Evolutionary conservation across 345 rosid species (phyloP).

Genomic region (Lumnitzera racemosa): DNA sequence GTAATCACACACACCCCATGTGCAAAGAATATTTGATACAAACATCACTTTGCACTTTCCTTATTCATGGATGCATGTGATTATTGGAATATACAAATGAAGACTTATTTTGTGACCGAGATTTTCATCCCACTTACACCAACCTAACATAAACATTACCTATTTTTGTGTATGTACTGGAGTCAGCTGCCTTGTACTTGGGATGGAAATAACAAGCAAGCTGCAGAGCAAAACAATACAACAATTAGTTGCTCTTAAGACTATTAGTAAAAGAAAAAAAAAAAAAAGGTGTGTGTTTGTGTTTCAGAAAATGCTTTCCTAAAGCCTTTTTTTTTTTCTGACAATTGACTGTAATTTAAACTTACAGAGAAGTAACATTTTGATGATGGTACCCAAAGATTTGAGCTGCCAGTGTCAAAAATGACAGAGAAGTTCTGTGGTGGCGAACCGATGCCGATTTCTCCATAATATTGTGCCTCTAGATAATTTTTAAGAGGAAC

Average conservation of each 20-base stretch:
- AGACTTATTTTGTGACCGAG: too few relatives aligned
- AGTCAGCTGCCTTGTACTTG: conserved; percentile 52
- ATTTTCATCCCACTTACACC: not conserved
- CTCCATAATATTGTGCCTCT: conserved; percentile 75
- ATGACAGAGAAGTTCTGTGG: conserved; percentile 68
- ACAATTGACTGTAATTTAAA: too few relatives aligned
- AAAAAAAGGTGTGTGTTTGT: too few relatives aligned
- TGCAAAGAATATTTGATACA: too few relatives aligned
- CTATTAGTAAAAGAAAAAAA: not conserved
- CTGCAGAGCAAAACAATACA: conserved; percentile 23
- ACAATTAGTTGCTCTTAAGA: not conserved
- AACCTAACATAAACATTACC: conserved; percentile 21
- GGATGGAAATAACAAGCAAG: conserved; percentile 72
- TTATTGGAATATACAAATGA: too few relatives aligned
- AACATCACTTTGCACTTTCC: too few relatives aligned
- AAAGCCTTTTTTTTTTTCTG: too few relatives aligned
- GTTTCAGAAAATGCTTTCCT: too few relatives aligned
- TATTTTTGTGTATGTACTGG: conserved; percentile 47
- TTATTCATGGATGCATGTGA: too few relatives aligned
- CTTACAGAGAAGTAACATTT: conserved; percentile 69
- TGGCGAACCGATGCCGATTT: conserved; percentile 64
- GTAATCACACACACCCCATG: too few relatives aligned
- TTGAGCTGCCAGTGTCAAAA: conserved; percentile 83
- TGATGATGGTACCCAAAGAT: conserved; percentile 83
- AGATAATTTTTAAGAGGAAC: conserved; percentile 65